Conservation (phyloP, 2,329 filamentous ascomycete genomes). For the Xylariomycetidae sp. region DNA sequence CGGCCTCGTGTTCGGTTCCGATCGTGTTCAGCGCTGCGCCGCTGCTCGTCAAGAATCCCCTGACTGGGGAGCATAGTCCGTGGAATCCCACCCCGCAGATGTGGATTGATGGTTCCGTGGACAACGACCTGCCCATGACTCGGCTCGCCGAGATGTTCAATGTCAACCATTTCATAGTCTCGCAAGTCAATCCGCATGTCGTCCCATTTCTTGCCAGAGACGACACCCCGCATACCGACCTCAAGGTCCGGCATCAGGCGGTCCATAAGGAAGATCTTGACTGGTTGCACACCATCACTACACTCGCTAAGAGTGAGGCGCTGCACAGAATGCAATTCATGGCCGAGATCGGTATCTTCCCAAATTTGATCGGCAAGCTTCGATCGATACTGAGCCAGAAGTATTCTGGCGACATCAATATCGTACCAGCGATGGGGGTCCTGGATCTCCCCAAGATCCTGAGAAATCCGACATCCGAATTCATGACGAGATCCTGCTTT, state of each 20-base stretch:
- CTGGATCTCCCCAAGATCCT: conserved; percentile 72
- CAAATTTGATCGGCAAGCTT: conserved; percentile 72
- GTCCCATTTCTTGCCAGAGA: conserved; percentile 79
- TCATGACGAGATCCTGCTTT: conserved; percentile 75
- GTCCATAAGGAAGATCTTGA: conserved; percentile 38
- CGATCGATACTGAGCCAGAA: conserved; percentile 81
- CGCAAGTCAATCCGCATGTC: conserved; percentile 93
- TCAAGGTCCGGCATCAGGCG: conserved; percentile 16
- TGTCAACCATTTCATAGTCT: conserved; percentile 97
- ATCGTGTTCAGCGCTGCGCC: conserved; percentile 76
- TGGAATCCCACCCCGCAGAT: conserved; percentile 84
- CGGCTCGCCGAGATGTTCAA: conserved; percentile 93
- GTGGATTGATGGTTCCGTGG: conserved; percentile 93
- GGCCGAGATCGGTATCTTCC: conserved; percentile 74
- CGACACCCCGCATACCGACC: conserved; percentile 47
- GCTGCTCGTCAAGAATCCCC: conserved; percentile 78
- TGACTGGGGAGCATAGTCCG: conserved; percentile 69
- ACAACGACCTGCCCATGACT: conserved; percentile 90
- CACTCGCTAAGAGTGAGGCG: conserved; percentile 73
- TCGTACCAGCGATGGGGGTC: conserved; percentile 73
- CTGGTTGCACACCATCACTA: conserved; percentile 64
- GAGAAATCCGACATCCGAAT: conserved; percentile 78
- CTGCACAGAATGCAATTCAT: conserved; percentile 77
- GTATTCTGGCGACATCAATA: conserved; percentile 94
- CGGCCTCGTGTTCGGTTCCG: conserved; percentile 91